Evolutionary conservation across 2,329 filamentous ascomycete species (phyloP), one percentile per base, ranked within the genome.

Genomic region (Oidium heveae): DNA sequence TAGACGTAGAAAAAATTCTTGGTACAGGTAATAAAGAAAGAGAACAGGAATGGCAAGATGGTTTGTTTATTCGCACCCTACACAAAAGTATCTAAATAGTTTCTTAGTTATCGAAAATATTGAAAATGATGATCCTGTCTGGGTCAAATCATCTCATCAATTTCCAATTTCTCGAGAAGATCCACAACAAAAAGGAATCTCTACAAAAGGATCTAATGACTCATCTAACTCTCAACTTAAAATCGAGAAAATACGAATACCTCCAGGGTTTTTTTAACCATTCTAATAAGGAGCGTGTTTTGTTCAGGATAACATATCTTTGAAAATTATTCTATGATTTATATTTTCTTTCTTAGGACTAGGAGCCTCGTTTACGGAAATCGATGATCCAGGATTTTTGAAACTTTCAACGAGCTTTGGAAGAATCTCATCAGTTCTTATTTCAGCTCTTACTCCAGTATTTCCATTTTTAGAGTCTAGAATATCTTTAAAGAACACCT

Each of bases 1-100:
- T 95, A 20, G 86, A 96, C 66, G 87, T 96, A 2, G 86, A 91
- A 65, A 79, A 78, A 63, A 69, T 80, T 41, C 67, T 98, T 52
- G 89, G 91, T 3, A 84, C 85, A 0, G 87, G 86, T 0, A 78
- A 91, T 63, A 69, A 74, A 46, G 74, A 74, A 59, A 77, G 77
- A 64, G 91, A 98, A 68, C 71, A 74, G 58, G 85, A 87, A 62
- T 98, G 91, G 93, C 84, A 89, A 68, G 80, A 93, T 65, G 78
- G 86, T 84, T 69, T 64, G 74, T 43, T 7, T n/a, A 43, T 7
- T n/a, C 18, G 18, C 5, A 10, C 39, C 39, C 16, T 20, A 20
- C 39, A n/a, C 39, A 43, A 43, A 9, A 43, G 18, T n/a, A n/a
- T n/a, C 39, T 28, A 28, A 28, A 3, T 28, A 28, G n/a, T 28